A percentile compares a stretch with the other conserved stretches of the same genome.
phyloP scores from a whole-genome alignment of 495 filamentous ascomycete genomes.

The Haplographium delicatum region DNA sequence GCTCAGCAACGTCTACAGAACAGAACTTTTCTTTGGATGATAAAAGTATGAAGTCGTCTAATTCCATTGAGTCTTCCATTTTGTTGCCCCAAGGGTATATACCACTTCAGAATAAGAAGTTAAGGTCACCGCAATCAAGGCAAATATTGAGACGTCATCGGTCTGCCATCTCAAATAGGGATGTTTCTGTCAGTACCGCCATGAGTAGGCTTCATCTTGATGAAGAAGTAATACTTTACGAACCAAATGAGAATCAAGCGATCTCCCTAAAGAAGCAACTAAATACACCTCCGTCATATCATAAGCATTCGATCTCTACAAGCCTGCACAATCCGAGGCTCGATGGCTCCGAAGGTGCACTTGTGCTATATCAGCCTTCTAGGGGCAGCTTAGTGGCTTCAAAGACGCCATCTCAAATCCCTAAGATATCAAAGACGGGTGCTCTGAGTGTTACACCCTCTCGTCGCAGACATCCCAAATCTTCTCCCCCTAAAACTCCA shows the following conservation, averaged over 20 bases:
- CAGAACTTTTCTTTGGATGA: constrained; percentile 42
- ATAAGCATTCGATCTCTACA: constrained; percentile 15
- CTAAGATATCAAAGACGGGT: constrained; percentile 22
- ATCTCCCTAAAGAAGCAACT: constrained; percentile 7
- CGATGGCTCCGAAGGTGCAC: constrained; percentile 10
- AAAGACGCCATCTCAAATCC: constrained; percentile 33
- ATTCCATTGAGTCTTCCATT: constrained; percentile 22
- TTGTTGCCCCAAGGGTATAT: constrained; percentile 22
- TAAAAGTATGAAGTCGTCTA: constrained; percentile 28
- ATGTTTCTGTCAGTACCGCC: constrained; percentile 31
- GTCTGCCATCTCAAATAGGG: constrained; percentile 23
- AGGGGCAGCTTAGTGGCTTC: constrained; percentile 20
- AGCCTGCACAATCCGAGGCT: constrained; percentile 11
- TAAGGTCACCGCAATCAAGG: constrained; percentile 26
- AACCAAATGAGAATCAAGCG: constrained; percentile 12
- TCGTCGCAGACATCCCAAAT: constrained; percentile 27
- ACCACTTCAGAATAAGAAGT: constrained; percentile 21
- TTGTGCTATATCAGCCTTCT: constrained; percentile 14
- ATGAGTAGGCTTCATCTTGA: constrained; percentile 30
- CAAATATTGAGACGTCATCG: constrained; percentile 22
- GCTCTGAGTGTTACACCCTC: constrained; percentile 23
- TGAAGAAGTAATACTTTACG: constrained; percentile 1
- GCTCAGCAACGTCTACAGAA: constrained; percentile 59
- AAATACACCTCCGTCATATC: neutral
- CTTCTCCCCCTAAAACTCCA: constrained; percentile 30